These are phyloP conservation scores for Glonium stellatum DNA, from an alignment of 495 filamentous ascomycete species.

Conservation along the genomic window DNA sequence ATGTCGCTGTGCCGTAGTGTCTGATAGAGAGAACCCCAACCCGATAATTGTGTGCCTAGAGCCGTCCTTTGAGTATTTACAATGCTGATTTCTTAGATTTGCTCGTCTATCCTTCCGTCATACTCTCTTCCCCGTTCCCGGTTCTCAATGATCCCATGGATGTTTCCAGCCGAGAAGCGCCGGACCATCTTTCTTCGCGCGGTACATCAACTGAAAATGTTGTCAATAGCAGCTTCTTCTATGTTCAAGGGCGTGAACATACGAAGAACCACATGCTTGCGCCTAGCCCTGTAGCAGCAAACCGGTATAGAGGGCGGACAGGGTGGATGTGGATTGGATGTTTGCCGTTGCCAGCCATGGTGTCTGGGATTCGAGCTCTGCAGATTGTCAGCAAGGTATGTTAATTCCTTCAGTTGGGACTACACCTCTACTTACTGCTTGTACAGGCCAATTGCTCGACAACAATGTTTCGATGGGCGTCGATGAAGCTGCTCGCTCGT, in stretches of 20 bases:
- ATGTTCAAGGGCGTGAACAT: conserved; percentile 19
- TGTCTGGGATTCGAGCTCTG: conserved; percentile 15
- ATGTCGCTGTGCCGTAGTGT: no score
- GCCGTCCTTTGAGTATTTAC: neutral
- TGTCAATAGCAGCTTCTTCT: neutral
- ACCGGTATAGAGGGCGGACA: conserved; percentile 69
- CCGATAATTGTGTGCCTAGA: no score
- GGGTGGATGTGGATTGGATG: conserved; percentile 72
- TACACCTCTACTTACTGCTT: conserved; percentile 7
- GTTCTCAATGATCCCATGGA: conserved; percentile 89
- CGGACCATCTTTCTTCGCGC: conserved; percentile 86
- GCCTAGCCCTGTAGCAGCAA: conserved; percentile 75
- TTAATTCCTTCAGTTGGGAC: neutral
- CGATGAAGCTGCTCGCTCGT: neutral
- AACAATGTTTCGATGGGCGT: neutral
- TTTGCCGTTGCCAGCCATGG: conserved; percentile 43
- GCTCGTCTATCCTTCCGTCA: neutral
- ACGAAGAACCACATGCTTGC: conserved; percentile 99
- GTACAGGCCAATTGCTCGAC: conserved; percentile 18
- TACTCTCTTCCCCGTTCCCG: neutral
- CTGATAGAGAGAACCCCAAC: no score
- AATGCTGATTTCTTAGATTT: neutral
- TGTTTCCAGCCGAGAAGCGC: conserved; percentile 91
- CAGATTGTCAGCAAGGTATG: neutral
- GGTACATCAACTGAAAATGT: conserved; percentile 71